These are phyloP conservation scores for Capsicum baccatum DNA, from an alignment of 257 asterid genomes.

Conservation along the genomic window DNA sequence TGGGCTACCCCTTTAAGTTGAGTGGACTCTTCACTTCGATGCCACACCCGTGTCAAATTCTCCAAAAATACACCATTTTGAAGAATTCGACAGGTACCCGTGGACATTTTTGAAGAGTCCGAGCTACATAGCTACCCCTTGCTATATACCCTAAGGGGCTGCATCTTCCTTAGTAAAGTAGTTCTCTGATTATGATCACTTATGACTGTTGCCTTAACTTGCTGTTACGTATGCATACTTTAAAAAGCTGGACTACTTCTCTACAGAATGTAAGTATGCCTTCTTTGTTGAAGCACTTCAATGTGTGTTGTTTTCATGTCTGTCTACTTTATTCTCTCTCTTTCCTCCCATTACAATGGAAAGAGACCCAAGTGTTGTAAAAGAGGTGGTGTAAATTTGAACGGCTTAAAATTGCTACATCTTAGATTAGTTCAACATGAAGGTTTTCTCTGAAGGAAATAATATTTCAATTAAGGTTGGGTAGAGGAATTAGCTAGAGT, in stretches of 20 bases:
- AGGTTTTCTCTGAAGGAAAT: neutral
- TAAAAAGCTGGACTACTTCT: slow-evolving; percentile 93
- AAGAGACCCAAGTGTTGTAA: neutral
- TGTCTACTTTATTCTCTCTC: neutral
- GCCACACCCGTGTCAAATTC: no score
- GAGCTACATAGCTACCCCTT: neutral
- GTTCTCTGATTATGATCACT: neutral
- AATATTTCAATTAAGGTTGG: slow-evolving; percentile 5
- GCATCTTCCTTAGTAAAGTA: neutral
- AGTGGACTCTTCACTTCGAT: no score
- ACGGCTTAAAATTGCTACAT: neutral
- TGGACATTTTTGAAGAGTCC: no score
- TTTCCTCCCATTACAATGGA: slow-evolving; percentile 4
- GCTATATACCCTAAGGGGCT: neutral
- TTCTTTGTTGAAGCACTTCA: neutral
- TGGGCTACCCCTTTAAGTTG: slow-evolving; percentile 13
- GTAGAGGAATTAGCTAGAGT: neutral
- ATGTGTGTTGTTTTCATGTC: neutral
- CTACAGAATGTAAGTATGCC: slow-evolving; percentile 84
- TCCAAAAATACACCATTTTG: no score
- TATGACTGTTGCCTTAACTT: slow-evolving; percentile 60
- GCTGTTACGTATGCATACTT: slow-evolving; percentile 91
- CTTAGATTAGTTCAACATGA: neutral
- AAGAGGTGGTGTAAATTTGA: neutral
- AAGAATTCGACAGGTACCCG: no score